A percentile compares a stretch with the other conserved stretches of the same genome.
Conservation (phyloP, 805 yeast genomes). For the Nakazawaea siamensis region DNA sequence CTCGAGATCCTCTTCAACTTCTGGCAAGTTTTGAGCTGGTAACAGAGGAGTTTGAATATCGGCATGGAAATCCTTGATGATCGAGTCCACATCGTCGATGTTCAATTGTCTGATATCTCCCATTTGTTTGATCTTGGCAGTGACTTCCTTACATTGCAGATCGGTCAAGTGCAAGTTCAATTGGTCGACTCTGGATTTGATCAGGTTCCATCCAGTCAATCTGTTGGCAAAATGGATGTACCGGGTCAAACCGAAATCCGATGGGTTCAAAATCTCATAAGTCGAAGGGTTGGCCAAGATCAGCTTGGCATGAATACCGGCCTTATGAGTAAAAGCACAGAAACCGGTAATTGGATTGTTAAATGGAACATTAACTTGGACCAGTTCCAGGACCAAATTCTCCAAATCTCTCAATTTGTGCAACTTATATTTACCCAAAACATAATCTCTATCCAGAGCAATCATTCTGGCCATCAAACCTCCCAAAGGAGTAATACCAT, state of each 20-base stretch:
- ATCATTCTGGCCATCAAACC: conserved; percentile 99
- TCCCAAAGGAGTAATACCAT: conserved; percentile 96
- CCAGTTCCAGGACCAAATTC: conserved; percentile 94
- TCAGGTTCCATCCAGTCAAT: conserved; percentile 98
- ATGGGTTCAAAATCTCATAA: conserved; percentile 92
- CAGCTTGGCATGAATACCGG: conserved; percentile 99
- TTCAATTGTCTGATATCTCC: conserved; percentile 93
- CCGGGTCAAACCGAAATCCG: conserved; percentile 92
- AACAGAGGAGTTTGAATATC: conserved; percentile 48
- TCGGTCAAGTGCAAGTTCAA: conserved; percentile 84
- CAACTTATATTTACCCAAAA: conserved; percentile 85
- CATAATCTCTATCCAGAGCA: conserved; percentile 96
- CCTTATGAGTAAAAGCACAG: conserved; percentile 99
- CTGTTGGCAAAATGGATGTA: conserved; percentile 98
- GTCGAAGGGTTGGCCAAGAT: conserved; percentile 97
- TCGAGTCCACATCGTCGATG: conserved; percentile 96
- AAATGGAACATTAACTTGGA: conserved; percentile 94
- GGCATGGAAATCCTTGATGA: conserved; percentile 88
- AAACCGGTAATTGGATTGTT: conserved; percentile 98
- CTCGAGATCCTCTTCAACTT: conserved; percentile 6
- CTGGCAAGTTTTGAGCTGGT: conserved; percentile 2
- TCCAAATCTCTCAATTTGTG: conserved; percentile 95
- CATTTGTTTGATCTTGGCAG: conserved; percentile 83
- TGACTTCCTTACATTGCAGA: conserved; percentile 91
- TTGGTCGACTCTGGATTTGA: conserved; percentile 96